Evolutionary conservation across 441 rosid species (phyloP).

Genomic region (Gossypium gossypioides): DNA sequence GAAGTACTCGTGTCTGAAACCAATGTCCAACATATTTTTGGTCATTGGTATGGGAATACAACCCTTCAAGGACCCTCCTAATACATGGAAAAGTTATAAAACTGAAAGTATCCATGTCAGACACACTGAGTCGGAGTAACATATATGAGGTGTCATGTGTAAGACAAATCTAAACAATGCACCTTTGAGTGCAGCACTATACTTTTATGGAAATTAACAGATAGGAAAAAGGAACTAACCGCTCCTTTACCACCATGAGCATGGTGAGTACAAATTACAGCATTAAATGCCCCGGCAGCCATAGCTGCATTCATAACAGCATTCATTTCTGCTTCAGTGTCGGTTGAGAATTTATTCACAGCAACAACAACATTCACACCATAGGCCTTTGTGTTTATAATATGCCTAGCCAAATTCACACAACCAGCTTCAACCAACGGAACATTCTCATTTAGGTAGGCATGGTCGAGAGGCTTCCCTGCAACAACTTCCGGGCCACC

Average conservation of each 20-base stretch:
- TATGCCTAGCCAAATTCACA: slow-evolving; percentile 82
- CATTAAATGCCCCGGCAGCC: slow-evolving; percentile 85
- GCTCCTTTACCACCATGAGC: slow-evolving; percentile 98
- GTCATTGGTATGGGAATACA: background rate
- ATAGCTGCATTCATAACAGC: slow-evolving; percentile 67
- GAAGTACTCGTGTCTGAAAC: too few relatives aligned
- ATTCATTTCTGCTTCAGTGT: slow-evolving; percentile 70
- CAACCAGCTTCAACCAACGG: slow-evolving; percentile 87
- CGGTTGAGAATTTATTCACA: slow-evolving; percentile 80
- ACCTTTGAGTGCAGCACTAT: background rate
- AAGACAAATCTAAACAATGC: background rate
- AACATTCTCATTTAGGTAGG: slow-evolving; percentile 77
- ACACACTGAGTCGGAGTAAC: background rate
- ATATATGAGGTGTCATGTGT: background rate
- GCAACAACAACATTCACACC: slow-evolving; percentile 93
- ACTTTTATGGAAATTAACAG: background rate
- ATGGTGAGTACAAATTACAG: slow-evolving; percentile 83
- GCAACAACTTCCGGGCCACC: slow-evolving; percentile 94
- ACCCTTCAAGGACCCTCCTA: too few relatives aligned
- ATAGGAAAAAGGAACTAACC: slow-evolving; percentile 31
- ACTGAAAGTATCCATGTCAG: background rate
- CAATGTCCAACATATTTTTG: background rate
- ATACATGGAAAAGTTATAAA: background rate
- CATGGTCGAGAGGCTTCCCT: slow-evolving; percentile 84
- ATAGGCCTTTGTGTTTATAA: slow-evolving; percentile 66